Evolutionary conservation across 768 basidiomycete genomes (phyloP).

Genomic region (Suillus luteus): DNA sequence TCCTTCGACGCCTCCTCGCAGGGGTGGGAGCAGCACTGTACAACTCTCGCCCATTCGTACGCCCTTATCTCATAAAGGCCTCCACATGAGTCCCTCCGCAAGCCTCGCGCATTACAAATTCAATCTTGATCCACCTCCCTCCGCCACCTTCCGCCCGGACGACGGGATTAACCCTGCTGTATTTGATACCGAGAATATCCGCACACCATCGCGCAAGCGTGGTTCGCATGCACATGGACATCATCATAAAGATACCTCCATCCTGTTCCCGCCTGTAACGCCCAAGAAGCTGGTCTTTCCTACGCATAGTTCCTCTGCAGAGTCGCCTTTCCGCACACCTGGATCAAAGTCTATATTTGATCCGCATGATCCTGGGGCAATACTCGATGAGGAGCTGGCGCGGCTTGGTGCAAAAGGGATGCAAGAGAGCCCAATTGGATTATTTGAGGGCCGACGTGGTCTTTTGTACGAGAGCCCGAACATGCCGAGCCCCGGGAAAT

Average conservation of each 20-base stretch:
- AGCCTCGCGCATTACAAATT: conserved; percentile 71
- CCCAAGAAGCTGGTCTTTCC: conserved; percentile 45
- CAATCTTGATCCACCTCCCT: conserved; percentile 63
- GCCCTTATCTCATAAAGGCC: conserved; percentile 65
- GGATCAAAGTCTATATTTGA: conserved; percentile 53
- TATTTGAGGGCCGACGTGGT: conserved; percentile 61
- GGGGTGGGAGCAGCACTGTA: conserved; percentile 28
- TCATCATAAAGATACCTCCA: conserved; percentile 13
- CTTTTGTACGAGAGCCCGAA: conserved; percentile 79
- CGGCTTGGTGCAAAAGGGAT: conserved; percentile 44
- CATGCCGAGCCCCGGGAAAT: conserved; percentile 54
- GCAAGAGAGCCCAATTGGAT: conserved; percentile 64
- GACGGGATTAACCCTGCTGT: conserved; percentile 40
- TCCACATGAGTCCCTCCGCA: conserved; percentile 69
- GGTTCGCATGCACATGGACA: conserved; percentile 23
- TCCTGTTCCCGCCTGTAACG: conserved; percentile 41
- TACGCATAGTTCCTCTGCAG: conserved; percentile 26
- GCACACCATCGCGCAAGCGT: conserved; percentile 50
- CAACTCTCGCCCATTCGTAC: conserved; percentile 64
- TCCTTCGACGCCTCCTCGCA: conserved; percentile 41
- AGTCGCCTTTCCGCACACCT: conserved; percentile 53
- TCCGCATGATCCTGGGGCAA: conserved; percentile 66
- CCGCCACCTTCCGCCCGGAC: conserved; percentile 29
- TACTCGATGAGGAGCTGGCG: conserved; percentile 74
- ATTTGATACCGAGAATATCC: conserved; percentile 39